phyloP scores from a whole-genome alignment of 1,139 yeast species.

The Yamadazyma dushanensis region DNA sequence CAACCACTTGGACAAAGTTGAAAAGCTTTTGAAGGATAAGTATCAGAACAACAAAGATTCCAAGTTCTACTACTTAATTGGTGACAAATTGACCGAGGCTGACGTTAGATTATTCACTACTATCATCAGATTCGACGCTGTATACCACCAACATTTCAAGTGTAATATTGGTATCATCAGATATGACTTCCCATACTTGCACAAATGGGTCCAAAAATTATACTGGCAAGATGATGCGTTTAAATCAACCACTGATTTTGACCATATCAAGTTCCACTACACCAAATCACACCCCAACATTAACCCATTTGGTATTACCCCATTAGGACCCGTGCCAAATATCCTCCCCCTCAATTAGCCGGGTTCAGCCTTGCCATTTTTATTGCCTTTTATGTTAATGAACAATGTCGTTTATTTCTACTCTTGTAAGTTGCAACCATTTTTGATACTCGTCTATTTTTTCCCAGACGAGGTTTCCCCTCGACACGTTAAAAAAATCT shows the following conservation, averaged over 20 bases:
- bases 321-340: conserved; percentile 85
- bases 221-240: conserved; percentile 86
- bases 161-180: conserved; percentile 85
- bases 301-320: conserved; percentile 83
- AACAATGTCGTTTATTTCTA: neutral
- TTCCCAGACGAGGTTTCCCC: conserved; percentile 4
- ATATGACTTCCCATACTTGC: conserved; percentile 72
- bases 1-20: conserved; percentile 72
- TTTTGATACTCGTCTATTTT: conserved; percentile 4
- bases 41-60: conserved; percentile 23
- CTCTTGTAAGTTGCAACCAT: neutral
- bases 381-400: neutral
- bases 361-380: too few species aligned
- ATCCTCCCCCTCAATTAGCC: conserved; percentile 34
- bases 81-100: conserved; percentile 78
- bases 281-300: conserved; percentile 77
- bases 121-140: conserved; percentile 84
- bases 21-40: conserved; percentile 53
- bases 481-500: conserved; percentile 6
- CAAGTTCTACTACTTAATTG: conserved; percentile 51
- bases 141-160: conserved; percentile 92
- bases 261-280: conserved; percentile 88
- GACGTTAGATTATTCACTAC: conserved; percentile 80
- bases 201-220: conserved; percentile 77
- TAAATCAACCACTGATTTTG: conserved; percentile 77